These are phyloP conservation scores for Carpediemonas membranifera DNA, from an alignment of 78 protist genomes.

Conservation along the genomic window DNA sequence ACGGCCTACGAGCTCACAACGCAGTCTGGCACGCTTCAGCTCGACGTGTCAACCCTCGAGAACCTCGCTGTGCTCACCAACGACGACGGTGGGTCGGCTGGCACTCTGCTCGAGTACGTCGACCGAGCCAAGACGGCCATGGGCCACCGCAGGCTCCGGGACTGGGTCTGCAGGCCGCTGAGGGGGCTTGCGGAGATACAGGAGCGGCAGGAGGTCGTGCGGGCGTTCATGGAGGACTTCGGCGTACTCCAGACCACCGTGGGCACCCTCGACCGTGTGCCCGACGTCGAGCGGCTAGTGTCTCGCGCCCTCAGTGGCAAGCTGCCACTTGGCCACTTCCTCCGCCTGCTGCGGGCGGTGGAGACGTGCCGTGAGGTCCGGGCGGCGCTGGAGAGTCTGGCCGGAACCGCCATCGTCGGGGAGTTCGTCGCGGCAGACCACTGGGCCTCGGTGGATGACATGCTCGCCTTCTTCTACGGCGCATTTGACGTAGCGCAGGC, in stretches of 20 bases:
- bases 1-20: background rate
- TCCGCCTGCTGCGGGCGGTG: too few species aligned
- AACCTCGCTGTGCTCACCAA: slow-evolving; percentile 30
- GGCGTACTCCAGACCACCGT: too few species aligned
- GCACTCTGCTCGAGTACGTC: slow-evolving; percentile 20
- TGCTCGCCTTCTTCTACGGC: background rate
- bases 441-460: background rate
- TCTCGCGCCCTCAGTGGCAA: background rate
- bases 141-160: slow-evolving; percentile 29
- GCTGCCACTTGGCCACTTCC: background rate
- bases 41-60: slow-evolving; percentile 14
- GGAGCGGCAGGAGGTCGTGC: slow-evolving; percentile 21
- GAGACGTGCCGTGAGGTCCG: too few species aligned
- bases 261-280: too few species aligned
- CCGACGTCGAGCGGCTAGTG: slow-evolving; percentile 19
- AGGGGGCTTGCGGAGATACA: slow-evolving; percentile 1
- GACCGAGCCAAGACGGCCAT: slow-evolving; percentile 7
- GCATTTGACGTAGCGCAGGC: slow-evolving; percentile 17
- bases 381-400: background rate
- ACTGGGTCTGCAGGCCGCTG: slow-evolving; percentile 42
- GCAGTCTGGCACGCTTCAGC: background rate
- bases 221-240: background rate
- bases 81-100: slow-evolving; percentile 10
- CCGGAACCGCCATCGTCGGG: background rate
- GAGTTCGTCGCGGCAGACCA: background rate